Base-by-base conservation (phyloP, 2,329 filamentous ascomycete genomes). In the Ceratocystis eucalypticola region DNA sequence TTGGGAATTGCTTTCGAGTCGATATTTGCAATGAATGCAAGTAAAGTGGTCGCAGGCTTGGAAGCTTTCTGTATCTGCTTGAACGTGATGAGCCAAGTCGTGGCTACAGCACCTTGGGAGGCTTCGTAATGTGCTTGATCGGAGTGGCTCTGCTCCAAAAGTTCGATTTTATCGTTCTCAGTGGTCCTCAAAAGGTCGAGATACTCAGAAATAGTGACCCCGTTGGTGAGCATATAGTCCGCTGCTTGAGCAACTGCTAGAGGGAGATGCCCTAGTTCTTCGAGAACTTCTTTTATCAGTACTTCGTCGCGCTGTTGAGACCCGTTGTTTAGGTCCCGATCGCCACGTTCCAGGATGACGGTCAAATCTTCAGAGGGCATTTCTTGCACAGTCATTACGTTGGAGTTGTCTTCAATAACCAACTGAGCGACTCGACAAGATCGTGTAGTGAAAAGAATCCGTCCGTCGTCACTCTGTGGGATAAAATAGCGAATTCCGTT, bases 401-500 rank as follows among this genome's bases (percentile, higher is more conserved):
- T 53, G 10, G 48, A 15, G 10, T 1, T 53, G 17, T 5, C 10
- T n/a, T 53, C 4, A 1, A 10, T 25, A n/a, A 12, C 6, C 1
- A 53, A 5, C 10, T 4, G n/a, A 0, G n/a, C 48, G 1, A 53
- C 48, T 46, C 64, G 7, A 6, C 45, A 1, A 45, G 50, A 61
- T 20, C 64, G 66, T 2, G 61, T 69, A 12, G 44, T 68, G 37
- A 68, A 33, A 2, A 68, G 55, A 22, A 65, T 61, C 17, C 20
- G 53, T n/a, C 67, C 65, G 0, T 67, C 63, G 2, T 61, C 10
- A 20, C 65, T 70, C 0, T 61, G 61, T 0, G 75, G 76, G 3
- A 78, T 69, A 68, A 72, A 72, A 3, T 73, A 65, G 0, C 15
- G 17, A 12, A 62, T 48, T 22, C 53, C 17, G 2, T 10, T 5